Evolutionary conservation across 768 basidiomycete genomes (phyloP).

Genomic region (Russula compacta): DNA sequence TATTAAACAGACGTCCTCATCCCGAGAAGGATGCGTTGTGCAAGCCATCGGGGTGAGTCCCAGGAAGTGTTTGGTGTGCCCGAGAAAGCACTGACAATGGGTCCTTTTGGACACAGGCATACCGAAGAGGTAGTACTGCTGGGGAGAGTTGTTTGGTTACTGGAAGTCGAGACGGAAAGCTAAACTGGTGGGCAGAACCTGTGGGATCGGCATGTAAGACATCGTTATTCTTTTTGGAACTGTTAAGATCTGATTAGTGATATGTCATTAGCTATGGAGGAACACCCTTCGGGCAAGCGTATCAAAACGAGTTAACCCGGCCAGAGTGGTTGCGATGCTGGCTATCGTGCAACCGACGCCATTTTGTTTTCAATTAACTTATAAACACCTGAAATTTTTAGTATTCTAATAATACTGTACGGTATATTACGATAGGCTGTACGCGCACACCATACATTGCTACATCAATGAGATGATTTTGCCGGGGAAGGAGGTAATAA

Average conservation of each 20-base stretch:
- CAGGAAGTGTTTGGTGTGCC: neutral
- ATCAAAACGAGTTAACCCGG: conserved; percentile 11
- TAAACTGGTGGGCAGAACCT: conserved; percentile 19
- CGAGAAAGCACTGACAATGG: neutral
- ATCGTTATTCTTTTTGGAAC: too few relatives aligned
- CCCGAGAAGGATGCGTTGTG: conserved; percentile 9
- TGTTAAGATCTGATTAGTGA: neutral
- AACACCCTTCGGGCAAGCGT: conserved; percentile 11
- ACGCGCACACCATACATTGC: neutral
- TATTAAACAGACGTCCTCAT: neutral
- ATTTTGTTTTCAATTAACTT: conserved; percentile 11
- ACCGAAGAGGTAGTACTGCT: neutral
- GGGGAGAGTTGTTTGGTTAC: conserved; percentile 13
- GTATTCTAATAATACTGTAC: neutral
- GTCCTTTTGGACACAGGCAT: neutral
- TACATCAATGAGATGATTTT: neutral
- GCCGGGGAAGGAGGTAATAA: neutral
- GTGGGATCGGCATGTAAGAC: conserved; percentile 7
- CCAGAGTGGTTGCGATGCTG: conserved; percentile 1
- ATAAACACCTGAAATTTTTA: neutral
- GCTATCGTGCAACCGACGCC: neutral
- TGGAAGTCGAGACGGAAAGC: conserved; percentile 18
- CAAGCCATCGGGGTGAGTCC: conserved; percentile 15
- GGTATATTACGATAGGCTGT: conserved; percentile 3
- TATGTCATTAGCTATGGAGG: neutral